These are phyloP conservation scores for Penicillium crystallinum DNA, from an alignment of 495 filamentous ascomycete genomes.

Conservation along the genomic window DNA sequence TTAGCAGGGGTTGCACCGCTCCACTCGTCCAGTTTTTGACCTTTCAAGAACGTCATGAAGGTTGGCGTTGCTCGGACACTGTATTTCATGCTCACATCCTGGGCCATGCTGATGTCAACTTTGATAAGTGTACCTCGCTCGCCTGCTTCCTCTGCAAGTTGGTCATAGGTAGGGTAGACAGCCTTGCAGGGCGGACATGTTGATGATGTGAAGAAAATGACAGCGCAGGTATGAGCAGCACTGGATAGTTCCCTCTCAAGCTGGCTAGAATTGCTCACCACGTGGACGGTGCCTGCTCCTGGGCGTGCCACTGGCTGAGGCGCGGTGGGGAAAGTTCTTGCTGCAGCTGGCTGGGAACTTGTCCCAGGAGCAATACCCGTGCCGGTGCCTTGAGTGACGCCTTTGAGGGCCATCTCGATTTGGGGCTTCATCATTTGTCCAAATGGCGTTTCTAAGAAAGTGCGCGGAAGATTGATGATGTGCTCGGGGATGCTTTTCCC, in stretches of 20 bases:
- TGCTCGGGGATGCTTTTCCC: conserved; percentile 83
- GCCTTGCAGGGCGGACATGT: conserved; percentile 82
- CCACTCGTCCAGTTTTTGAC: conserved; percentile 75
- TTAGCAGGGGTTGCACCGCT: conserved; percentile 64
- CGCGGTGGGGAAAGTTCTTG: conserved; percentile 14
- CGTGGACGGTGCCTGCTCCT: conserved; percentile 39
- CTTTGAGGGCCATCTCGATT: conserved; percentile 67
- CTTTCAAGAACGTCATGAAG: conserved; percentile 81
- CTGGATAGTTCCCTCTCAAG: conserved; percentile 55
- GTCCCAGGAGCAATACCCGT: conserved; percentile 19
- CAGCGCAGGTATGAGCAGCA: conserved; percentile 62
- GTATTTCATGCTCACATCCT: conserved; percentile 62
- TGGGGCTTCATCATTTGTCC: conserved; percentile 85
- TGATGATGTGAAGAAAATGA: conserved; percentile 88
- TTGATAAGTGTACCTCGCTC: conserved; percentile 71
- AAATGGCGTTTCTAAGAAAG: conserved; percentile 83
- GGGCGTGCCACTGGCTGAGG: conserved; percentile 16
- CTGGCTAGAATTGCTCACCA: conserved; percentile 49
- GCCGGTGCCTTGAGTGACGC: conserved; percentile 54
- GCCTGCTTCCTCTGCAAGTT: conserved; percentile 71
- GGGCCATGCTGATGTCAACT: conserved; percentile 66
- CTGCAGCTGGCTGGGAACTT: conserved; percentile 19
- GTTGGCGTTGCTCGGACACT: conserved; percentile 75
- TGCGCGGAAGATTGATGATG: conserved; percentile 82
- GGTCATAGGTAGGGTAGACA: conserved; percentile 78